phyloP scores from a whole-genome alignment of 2,329 filamentous ascomycete species.

The Curvularia verruculosa region DNA sequence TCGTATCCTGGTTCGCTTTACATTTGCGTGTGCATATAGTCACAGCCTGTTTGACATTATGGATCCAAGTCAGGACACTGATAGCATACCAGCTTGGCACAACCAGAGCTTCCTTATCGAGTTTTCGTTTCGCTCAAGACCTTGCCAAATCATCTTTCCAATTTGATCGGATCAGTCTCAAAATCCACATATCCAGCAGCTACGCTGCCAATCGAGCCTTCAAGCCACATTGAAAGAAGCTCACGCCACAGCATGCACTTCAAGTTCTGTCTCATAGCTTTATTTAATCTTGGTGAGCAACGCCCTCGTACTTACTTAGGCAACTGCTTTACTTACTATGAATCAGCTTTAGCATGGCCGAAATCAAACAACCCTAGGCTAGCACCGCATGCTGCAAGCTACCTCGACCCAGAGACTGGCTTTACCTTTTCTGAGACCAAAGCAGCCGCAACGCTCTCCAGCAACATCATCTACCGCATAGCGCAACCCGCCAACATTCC shows the following conservation, averaged over 20 bases:
- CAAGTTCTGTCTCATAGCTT: slow-evolving; percentile 21
- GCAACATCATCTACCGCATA: slow-evolving; percentile 39
- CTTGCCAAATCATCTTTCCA: slow-evolving; percentile 10
- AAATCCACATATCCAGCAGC: background rate
- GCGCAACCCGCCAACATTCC: slow-evolving; percentile 32
- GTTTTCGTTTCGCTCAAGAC: slow-evolving; percentile 25
- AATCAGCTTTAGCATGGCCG: slow-evolving; percentile 27
- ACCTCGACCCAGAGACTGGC: slow-evolving; percentile 38
- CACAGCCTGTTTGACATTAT: slow-evolving; percentile 22
- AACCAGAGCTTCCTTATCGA: slow-evolving; percentile 26
- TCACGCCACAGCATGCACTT: slow-evolving; percentile 29
- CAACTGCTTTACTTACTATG: background rate
- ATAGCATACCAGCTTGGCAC: slow-evolving; percentile 35
- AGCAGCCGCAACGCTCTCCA: slow-evolving; percentile 33
- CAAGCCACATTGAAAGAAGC: background rate
- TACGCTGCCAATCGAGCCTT: background rate
- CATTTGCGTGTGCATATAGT: slow-evolving; percentile 34
- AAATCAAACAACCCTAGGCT: slow-evolving; percentile 6
- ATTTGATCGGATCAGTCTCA: background rate
- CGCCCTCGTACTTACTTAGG: too few relatives aligned
- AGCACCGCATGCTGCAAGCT: slow-evolving; percentile 24
- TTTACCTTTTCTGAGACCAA: slow-evolving; percentile 44
- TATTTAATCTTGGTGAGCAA: slow-evolving; percentile 30
- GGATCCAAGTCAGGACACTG: slow-evolving; percentile 29
- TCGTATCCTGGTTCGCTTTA: slow-evolving; percentile 34